phyloP scores from a whole-genome alignment of 2,329 filamentous ascomycete species.

The Pseudogymnoascus verrucosus region DNA sequence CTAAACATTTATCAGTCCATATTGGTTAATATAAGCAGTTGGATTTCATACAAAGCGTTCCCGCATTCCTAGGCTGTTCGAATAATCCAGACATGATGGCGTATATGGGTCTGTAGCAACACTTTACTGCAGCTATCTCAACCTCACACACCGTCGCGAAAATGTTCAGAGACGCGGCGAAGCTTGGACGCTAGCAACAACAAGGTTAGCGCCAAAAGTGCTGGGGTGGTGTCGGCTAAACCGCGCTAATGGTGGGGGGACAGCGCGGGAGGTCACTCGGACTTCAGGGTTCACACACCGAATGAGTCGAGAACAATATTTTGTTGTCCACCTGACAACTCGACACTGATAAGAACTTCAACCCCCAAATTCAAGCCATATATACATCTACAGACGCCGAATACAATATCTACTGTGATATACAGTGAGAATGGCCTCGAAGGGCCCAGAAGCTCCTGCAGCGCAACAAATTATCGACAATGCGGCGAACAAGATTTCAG shows the following conservation, averaged over 20 bases:
- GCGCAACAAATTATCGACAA: conserved; percentile 5
- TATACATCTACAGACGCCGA: not conserved
- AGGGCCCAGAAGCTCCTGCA: conserved; percentile 4
- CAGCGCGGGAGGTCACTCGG: conserved; percentile 2
- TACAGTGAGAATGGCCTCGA: conserved; percentile 9
- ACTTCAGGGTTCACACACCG: conserved; percentile 6
- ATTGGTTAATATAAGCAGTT: conserved; percentile 12
- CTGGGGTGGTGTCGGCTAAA: conserved; percentile 4
- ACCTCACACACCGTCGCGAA: conserved; percentile 12
- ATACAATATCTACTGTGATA: conserved; percentile 3
- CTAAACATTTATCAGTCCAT: conserved; percentile 37
- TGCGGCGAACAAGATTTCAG: not conserved
- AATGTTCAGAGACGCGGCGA: conserved; percentile 16
- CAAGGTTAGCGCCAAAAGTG: not conserved
- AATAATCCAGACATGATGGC: conserved; percentile 83
- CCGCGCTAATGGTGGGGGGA: conserved; percentile 10
- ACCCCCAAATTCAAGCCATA: not conserved
- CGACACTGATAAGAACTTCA: not conserved
- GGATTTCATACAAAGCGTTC: conserved; percentile 68
- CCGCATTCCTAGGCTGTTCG: conserved; percentile 83
- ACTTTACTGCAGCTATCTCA: conserved; percentile 12
- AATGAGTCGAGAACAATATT: conserved; percentile 8
- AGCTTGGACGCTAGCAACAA: conserved; percentile 12
- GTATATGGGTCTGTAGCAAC: conserved; percentile 15
- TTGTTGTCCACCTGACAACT: not conserved